phyloP scores from a whole-genome alignment of 768 basidiomycete genomes.

The Serendipita sp. region DNA sequence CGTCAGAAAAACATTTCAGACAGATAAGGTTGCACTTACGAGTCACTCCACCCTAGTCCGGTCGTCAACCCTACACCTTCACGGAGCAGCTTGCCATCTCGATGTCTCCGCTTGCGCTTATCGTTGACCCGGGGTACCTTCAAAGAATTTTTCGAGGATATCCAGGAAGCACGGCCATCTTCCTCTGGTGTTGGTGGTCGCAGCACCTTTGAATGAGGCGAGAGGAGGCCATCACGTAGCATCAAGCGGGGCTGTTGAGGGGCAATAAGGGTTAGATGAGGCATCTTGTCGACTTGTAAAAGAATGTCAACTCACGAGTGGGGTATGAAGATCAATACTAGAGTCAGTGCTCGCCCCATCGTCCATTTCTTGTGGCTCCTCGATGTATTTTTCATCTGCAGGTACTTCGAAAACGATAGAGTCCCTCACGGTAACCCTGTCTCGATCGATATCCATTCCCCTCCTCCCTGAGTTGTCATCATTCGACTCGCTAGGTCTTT shows the following conservation, averaged over 20 bases:
- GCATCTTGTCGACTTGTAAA: background rate
- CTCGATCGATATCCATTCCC: background rate
- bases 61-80: conserved; percentile 58
- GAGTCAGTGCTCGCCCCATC: conserved; percentile 31
- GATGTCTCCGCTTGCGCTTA: conserved; percentile 39
- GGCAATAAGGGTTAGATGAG: background rate
- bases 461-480: background rate
- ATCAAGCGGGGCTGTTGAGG: conserved; percentile 35
- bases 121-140: conserved; percentile 33
- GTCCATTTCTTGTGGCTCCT: conserved; percentile 6
- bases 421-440: background rate
- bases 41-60: conserved; percentile 61
- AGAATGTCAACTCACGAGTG: conserved; percentile 38
- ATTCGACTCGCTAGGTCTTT: background rate
- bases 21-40: conserved; percentile 21
- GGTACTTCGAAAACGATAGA: background rate
- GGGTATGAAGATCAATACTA: conserved; percentile 45
- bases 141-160: conserved; percentile 23
- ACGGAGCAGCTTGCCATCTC: conserved; percentile 39
- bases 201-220: conserved; percentile 47
- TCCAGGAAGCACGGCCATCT: conserved; percentile 13
- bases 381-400: background rate
- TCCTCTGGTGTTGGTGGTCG: conserved; percentile 20
- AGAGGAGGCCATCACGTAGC: conserved; percentile 49
- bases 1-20: conserved; percentile 3